Evolutionary conservation across 352 stramenopile genomes (phyloP).

Genomic region (Proteromonas lacertae): DNA sequence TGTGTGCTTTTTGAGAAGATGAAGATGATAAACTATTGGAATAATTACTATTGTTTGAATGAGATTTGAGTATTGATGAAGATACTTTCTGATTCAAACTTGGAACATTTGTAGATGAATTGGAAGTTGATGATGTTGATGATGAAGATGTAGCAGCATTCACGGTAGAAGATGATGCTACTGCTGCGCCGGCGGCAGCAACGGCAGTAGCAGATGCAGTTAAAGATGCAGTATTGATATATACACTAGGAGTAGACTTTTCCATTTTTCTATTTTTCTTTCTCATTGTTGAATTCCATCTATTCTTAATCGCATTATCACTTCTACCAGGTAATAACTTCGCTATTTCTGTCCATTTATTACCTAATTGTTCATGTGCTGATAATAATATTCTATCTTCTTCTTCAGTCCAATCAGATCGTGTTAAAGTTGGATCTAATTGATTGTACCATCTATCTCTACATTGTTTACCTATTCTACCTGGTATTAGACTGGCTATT

Average conservation of each 20-base stretch:
- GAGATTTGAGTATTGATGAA: background rate
- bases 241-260: conserved; percentile 3
- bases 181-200: background rate
- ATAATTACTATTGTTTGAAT: background rate
- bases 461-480: conserved; percentile 16
- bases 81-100: background rate
- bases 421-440: conserved; percentile 12
- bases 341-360: conserved; percentile 14
- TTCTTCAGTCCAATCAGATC: conserved; percentile 10
- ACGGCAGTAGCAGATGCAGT: background rate
- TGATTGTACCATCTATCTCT: conserved; percentile 16
- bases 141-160: conserved; percentile 3
- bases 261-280: background rate
- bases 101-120: background rate
- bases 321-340: conserved; percentile 11
- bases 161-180: conserved; percentile 1
- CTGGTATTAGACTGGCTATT: conserved; percentile 1
- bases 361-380: conserved; percentile 9
- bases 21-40: conserved; percentile 2
- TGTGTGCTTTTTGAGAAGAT: too few relatives aligned
- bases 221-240: conserved; percentile 1
- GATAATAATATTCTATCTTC: conserved; percentile 12
- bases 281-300: conserved; percentile 3
- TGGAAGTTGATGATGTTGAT: too few relatives aligned
- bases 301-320: conserved; percentile 16